Conservation (phyloP, 306 rosid species). For the Senna tora region DNA sequence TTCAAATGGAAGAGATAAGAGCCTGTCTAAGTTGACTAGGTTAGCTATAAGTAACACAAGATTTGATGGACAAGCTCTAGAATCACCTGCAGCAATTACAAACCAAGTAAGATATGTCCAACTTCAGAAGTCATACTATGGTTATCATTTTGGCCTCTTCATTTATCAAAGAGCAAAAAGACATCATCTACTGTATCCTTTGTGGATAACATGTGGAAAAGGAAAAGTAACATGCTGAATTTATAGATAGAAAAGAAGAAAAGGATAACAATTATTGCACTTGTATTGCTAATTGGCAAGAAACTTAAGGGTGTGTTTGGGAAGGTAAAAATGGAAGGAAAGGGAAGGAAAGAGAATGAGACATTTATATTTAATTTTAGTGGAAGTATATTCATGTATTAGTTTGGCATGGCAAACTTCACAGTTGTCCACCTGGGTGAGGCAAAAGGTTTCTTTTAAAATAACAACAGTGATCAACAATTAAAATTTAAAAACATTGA, state of each 20-base stretch:
- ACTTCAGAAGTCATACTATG: slow-evolving; percentile 14
- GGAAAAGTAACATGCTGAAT: slow-evolving; percentile 31
- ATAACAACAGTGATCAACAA: slow-evolving; percentile 1
- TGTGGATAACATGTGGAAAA: slow-evolving; percentile 15
- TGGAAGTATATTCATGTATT: slow-evolving; percentile 10
- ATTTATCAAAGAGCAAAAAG: slow-evolving; percentile 15
- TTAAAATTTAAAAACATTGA: neutral
- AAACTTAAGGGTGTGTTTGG: slow-evolving; percentile 13
- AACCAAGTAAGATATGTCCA: slow-evolving; percentile 64
- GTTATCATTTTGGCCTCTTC: slow-evolving; percentile 34
- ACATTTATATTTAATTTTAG: slow-evolving; percentile 3
- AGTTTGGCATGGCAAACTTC: slow-evolving; percentile 29
- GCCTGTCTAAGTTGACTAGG: slow-evolving; percentile 70
- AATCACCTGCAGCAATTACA: slow-evolving; percentile 74
- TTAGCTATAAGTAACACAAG: slow-evolving; percentile 72
- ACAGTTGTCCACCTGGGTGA: slow-evolving; percentile 22
- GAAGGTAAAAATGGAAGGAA: too few relatives aligned
- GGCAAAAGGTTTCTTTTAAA: slow-evolving; percentile 17
- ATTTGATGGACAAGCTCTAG: slow-evolving; percentile 72
- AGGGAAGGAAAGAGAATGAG: too few relatives aligned
- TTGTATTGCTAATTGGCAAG: slow-evolving; percentile 24
- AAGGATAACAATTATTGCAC: slow-evolving; percentile 28
- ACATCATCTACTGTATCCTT: slow-evolving; percentile 4
- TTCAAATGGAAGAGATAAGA: slow-evolving; percentile 76
- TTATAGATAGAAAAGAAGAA: slow-evolving; percentile 18